These are phyloP conservation scores for Ajuga reptans DNA, from an alignment of 305 asterid species.

Conservation along the genomic window DNA sequence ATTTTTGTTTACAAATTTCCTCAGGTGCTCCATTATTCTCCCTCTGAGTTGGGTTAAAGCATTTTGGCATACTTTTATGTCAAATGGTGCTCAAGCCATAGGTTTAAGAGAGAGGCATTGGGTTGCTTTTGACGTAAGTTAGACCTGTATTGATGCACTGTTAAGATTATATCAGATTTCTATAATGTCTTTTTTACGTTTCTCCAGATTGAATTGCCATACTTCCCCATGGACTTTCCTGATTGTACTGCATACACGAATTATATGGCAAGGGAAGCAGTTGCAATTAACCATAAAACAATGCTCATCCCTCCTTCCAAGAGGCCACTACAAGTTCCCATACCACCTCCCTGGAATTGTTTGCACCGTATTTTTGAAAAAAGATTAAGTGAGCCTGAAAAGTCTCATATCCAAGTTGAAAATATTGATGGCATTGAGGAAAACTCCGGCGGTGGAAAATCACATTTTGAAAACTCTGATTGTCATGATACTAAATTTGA, in stretches of 20 bases:
- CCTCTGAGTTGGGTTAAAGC: constrained; percentile 78
- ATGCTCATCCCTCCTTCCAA: constrained; percentile 40
- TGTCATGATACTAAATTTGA: constrained; percentile 29
- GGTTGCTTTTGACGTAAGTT: constrained; percentile 72
- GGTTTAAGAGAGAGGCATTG: constrained; percentile 80
- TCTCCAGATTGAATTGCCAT: constrained; percentile 67
- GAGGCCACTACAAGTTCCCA: constrained; percentile 45
- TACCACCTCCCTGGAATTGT: constrained; percentile 62
- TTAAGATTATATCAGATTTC: not conserved
- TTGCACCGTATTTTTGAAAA: constrained; percentile 29
- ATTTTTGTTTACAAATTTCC: constrained; percentile 21
- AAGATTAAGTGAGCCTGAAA: constrained; percentile 18
- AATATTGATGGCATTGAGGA: constrained; percentile 10
- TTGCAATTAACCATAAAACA: constrained; percentile 32
- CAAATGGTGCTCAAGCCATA: constrained; percentile 68
- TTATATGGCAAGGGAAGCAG: constrained; percentile 45
- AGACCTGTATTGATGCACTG: not conserved
- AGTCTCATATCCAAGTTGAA: constrained; percentile 22
- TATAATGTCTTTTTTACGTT: not conserved
- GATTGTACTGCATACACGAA: constrained; percentile 59
- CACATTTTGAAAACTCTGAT: constrained; percentile 16
- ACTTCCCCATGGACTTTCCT: constrained; percentile 72
- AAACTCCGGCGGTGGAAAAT: constrained; percentile 13
- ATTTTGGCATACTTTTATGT: constrained; percentile 55
- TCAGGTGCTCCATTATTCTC: constrained; percentile 75